Evolutionary conservation across 495 filamentous ascomycete species (phyloP), one percentile per base, ranked within the genome.

Genomic region (Penicillium cataractarum): DNA sequence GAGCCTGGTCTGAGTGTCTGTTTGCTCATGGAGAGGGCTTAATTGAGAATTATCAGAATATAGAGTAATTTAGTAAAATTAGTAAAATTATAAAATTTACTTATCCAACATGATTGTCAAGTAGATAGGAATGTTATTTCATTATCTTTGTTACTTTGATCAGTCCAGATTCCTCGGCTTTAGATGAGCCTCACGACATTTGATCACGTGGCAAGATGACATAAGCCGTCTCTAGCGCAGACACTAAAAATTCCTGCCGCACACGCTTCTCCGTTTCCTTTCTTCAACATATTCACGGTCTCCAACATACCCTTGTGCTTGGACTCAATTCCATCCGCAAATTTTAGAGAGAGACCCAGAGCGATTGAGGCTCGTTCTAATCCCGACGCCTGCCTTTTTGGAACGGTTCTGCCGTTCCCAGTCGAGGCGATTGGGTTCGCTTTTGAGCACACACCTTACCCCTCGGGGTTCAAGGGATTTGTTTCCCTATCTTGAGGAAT

Each of bases 341-440:
- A 66, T 66, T 82, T 74, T 74, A 78, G 74, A 57, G 62, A 46
- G 76, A 76, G 79, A 82, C 79, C 78, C 66, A 82, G 79, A 82
- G 49, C 54, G 70, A 81, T 61, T 55, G 40, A 65, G 74, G 79
- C 78, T 80, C 76, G 74, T 82, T 77, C 76, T 79, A 82, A 82
- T 82, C 79, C 78, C 71, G 73, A 70, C 73, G 64, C 70, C 71
- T 77, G 71, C 67, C 73, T 56, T n/a, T n/a, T 60, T 35, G 56
- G 60, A 59, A 60, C 29, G 60, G 55, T 62, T 59, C 53, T 68
- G 55, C 60, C 53, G 57, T 65, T 32, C 63, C 44, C 57, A 21
- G 48, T 59, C 67, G 75, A 70, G 76, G 72, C 70, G 62, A 69
- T 69, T 69, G 75, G 79, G 79, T 82, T 82, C 79, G 79, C 79